A percentile compares a stretch with the other conserved stretches of the same genome.
These are phyloP conservation scores for Pseudohyphozyma bogoriensis DNA, from an alignment of 768 basidiomycete genomes.

Conservation along the genomic window DNA sequence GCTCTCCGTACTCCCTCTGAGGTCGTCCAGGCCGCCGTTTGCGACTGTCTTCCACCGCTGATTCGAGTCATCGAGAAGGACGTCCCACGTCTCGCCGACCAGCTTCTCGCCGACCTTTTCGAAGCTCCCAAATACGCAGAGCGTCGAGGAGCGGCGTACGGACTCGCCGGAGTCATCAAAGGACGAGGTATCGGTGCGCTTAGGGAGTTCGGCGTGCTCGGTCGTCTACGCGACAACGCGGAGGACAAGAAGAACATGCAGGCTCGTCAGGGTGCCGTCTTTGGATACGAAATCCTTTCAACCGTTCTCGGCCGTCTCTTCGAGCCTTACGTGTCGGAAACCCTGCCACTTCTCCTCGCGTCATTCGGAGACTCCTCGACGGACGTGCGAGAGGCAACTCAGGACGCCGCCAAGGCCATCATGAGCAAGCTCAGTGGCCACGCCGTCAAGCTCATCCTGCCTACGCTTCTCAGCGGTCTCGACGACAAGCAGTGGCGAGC, in stretches of 20 bases:
- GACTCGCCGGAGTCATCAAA: slow-evolving; percentile 80
- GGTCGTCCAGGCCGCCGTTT: slow-evolving; percentile 90
- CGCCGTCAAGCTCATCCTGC: slow-evolving; percentile 89
- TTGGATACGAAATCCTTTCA: slow-evolving; percentile 86
- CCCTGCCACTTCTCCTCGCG: slow-evolving; percentile 69
- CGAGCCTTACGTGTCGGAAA: slow-evolving; percentile 80
- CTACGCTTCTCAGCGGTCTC: slow-evolving; percentile 73
- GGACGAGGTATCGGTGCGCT: slow-evolving; percentile 79
- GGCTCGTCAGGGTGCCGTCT: slow-evolving; percentile 83
- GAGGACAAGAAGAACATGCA: slow-evolving; percentile 86
- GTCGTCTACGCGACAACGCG: slow-evolving; percentile 58
- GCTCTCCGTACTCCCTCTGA: slow-evolving; percentile 90
- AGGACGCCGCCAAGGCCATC: slow-evolving; percentile 83
- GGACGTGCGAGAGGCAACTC: slow-evolving; percentile 86
- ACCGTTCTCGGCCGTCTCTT: slow-evolving; percentile 76
- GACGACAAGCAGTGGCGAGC: slow-evolving; percentile 99
- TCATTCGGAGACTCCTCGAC: slow-evolving; percentile 75
- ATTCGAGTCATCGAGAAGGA: slow-evolving; percentile 58
- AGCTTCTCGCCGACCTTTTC: slow-evolving; percentile 65
- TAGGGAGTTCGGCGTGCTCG: slow-evolving; percentile 71
- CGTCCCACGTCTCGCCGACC: slow-evolving; percentile 59
- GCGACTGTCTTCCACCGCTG: slow-evolving; percentile 84
- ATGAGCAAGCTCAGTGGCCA: slow-evolving; percentile 72
- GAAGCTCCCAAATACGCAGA: slow-evolving; percentile 75
- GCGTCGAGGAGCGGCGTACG: slow-evolving; percentile 95